phyloP scores from a whole-genome alignment of 345 rosid species.

The Isatis tinctoria region DNA sequence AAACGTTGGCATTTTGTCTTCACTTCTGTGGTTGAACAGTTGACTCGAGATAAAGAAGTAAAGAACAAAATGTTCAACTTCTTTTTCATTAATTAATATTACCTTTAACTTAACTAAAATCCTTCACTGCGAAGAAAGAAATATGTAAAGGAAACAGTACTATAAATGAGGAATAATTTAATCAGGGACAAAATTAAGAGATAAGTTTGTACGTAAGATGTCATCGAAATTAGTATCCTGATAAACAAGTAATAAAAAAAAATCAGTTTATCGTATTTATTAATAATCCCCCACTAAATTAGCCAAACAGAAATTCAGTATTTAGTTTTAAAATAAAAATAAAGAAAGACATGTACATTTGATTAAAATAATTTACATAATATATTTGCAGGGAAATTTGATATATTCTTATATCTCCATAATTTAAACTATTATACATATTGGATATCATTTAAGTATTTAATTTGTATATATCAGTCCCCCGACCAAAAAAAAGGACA shows the following conservation, averaged over 20 bases:
- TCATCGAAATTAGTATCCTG: not conserved
- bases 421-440: not conserved
- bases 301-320: not conserved
- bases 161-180: not conserved
- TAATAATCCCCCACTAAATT: not conserved
- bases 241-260: not conserved
- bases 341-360: not conserved
- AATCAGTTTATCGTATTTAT: not conserved
- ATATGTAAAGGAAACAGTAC: not conserved
- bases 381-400: not conserved
- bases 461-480: not conserved
- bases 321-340: not conserved
- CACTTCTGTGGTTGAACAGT: slow-evolving; percentile 9
- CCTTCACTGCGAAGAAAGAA: not conserved
- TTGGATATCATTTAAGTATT: not conserved
- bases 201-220: not conserved
- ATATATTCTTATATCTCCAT: not conserved
- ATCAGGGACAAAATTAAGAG: not conserved
- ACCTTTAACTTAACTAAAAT: not conserved
- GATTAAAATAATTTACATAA: not conserved
- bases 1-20: slow-evolving; percentile 17
- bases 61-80: not conserved
- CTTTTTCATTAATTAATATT: not conserved
- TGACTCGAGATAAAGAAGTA: not conserved
- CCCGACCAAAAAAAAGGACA: not conserved